Evolutionary conservation across 768 basidiomycete genomes (phyloP).

Genomic region (Suillus occidentalis): DNA sequence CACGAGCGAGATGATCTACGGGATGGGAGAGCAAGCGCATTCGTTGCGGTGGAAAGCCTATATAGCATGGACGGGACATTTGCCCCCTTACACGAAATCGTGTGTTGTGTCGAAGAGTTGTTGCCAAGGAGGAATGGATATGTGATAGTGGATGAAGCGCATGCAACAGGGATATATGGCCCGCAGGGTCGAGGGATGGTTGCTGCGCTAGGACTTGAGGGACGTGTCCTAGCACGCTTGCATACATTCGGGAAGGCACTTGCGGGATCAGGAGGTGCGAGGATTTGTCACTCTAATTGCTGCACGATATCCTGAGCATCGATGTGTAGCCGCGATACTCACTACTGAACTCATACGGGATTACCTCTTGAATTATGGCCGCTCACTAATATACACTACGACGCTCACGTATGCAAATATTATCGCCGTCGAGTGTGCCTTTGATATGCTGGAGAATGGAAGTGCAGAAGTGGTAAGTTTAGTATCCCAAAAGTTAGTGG

Average conservation of each 20-base stretch:
- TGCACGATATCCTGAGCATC: not conserved
- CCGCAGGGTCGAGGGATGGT: slow-evolving; percentile 75
- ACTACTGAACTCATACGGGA: slow-evolving; percentile 70
- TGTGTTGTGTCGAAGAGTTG: slow-evolving; percentile 56
- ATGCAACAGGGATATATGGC: slow-evolving; percentile 90
- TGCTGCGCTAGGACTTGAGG: slow-evolving; percentile 64
- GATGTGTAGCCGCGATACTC: slow-evolving; percentile 66
- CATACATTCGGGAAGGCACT: slow-evolving; percentile 95
- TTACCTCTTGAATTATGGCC: slow-evolving; percentile 90
- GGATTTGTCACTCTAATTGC: not conserved
- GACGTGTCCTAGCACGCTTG: slow-evolving; percentile 71
- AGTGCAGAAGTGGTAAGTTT: slow-evolving; percentile 50
- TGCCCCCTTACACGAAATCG: slow-evolving; percentile 68
- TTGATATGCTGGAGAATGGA: slow-evolving; percentile 74
- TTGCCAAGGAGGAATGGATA: slow-evolving; percentile 67
- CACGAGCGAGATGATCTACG: slow-evolving; percentile 36
- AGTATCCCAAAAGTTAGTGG: slow-evolving; percentile 1
- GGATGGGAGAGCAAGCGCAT: slow-evolving; percentile 51
- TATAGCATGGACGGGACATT: slow-evolving; percentile 98
- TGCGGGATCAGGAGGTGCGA: slow-evolving; percentile 81
- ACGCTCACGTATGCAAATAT: slow-evolving; percentile 76
- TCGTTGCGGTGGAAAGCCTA: slow-evolving; percentile 84
- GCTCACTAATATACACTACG: slow-evolving; percentile 91
- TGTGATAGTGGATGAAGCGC: slow-evolving; percentile 90
- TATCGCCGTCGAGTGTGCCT: slow-evolving; percentile 71